Conservation (phyloP, 2,329 filamentous ascomycete genomes). For the Westerdykella ornata region DNA sequence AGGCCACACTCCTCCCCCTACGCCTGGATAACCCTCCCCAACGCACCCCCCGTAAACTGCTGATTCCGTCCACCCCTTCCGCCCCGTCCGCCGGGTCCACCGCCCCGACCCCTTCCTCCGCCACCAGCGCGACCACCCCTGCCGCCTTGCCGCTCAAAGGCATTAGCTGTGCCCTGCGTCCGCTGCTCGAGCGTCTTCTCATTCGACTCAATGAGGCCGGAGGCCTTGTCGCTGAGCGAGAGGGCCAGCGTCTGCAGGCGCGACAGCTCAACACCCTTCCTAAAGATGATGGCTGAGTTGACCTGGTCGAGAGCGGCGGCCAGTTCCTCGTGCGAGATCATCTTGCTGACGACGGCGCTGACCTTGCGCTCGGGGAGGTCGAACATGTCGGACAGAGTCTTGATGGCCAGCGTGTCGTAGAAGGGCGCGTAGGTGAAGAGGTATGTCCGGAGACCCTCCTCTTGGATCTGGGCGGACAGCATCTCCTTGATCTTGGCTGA, state of each 20-base stretch:
- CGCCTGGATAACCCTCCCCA: constrained; percentile 54
- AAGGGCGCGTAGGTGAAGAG: constrained; percentile 99
- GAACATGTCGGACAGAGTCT: constrained; percentile 87
- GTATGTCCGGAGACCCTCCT: constrained; percentile 95
- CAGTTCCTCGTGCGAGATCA: constrained; percentile 99
- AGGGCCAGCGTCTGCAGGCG: constrained; percentile 91
- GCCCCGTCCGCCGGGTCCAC: constrained; percentile 52
- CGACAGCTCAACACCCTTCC: constrained; percentile 97
- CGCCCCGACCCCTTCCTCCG: constrained; percentile 53
- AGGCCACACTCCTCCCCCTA: constrained; percentile 27
- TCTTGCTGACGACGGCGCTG: constrained; percentile 91
- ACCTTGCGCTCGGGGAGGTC: constrained; percentile 89
- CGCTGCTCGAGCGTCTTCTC: constrained; percentile 95
- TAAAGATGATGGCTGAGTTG: constrained; percentile 95
- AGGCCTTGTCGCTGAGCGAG: constrained; percentile 92
- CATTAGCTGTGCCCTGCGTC: constrained; percentile 90
- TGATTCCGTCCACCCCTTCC: constrained; percentile 64
- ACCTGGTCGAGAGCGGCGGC: constrained; percentile 95
- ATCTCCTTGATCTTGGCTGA: constrained; percentile 90
- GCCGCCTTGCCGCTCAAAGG: constrained; percentile 87
- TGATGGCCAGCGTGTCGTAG: constrained; percentile 90
- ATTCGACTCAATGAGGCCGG: constrained; percentile 90
- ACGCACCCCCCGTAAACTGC: constrained; percentile 73
- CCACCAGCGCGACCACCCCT: constrained; percentile 61
- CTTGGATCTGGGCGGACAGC: constrained; percentile 97